Conservation (phyloP, 768 basidiomycete genomes). For the Xerocomellus intermedius region DNA sequence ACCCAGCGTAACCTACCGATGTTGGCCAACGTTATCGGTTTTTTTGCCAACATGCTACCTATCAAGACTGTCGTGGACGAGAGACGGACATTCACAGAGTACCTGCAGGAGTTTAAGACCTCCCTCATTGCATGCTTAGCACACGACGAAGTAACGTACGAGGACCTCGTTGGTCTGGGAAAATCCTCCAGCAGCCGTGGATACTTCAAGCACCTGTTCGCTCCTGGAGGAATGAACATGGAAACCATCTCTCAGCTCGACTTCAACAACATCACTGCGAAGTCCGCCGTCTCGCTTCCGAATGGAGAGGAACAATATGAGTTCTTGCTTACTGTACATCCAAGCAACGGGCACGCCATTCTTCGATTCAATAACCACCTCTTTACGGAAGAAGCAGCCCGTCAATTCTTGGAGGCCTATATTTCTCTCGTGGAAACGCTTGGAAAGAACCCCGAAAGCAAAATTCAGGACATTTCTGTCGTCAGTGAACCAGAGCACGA, state of each 20-base stretch:
- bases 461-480: slow-evolving; percentile 19
- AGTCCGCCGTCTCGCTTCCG: slow-evolving; percentile 23
- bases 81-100: slow-evolving; percentile 22
- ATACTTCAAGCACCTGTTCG: slow-evolving; percentile 34
- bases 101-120: slow-evolving; percentile 24
- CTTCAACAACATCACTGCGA: slow-evolving; percentile 12
- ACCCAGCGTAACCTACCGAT: slow-evolving; percentile 31
- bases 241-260: slow-evolving; percentile 25
- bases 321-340: slow-evolving; percentile 25
- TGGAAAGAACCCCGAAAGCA: slow-evolving; percentile 9
- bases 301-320: slow-evolving; percentile 30
- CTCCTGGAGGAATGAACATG: slow-evolving; percentile 30
- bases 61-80: slow-evolving; percentile 30
- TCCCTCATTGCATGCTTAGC: slow-evolving; percentile 21
- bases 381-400: slow-evolving; percentile 28
- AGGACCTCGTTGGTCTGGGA: slow-evolving; percentile 28
- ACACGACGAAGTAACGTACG: slow-evolving; percentile 31
- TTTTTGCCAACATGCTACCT: slow-evolving; percentile 33
- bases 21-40: slow-evolving; percentile 27
- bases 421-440: slow-evolving; percentile 29
- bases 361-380: slow-evolving; percentile 32
- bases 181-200: slow-evolving; percentile 26
- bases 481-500: slow-evolving; percentile 15
- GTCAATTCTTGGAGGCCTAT: slow-evolving; percentile 31
- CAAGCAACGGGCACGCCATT: slow-evolving; percentile 22